phyloP scores from a whole-genome alignment of 345 rosid species.

The Dimocarpus longan region DNA sequence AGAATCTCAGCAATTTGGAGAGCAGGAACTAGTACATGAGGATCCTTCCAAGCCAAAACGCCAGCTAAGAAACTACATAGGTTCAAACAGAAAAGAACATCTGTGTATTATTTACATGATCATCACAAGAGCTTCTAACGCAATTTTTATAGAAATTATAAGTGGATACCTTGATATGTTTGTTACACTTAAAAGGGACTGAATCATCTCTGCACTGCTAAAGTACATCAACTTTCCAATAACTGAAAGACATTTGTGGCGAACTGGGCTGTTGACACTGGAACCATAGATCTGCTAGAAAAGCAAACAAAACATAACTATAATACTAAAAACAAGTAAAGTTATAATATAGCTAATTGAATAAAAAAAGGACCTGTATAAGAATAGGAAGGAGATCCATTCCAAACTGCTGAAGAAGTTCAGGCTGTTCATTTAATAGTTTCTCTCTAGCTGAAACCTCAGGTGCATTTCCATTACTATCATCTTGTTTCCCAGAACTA shows the following conservation, averaged over 20 bases:
- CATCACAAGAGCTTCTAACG: slow-evolving; percentile 2
- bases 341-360: neutral
- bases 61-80: slow-evolving; percentile 88
- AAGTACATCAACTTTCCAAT: slow-evolving; percentile 97
- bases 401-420: slow-evolving; percentile 92
- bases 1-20: slow-evolving; percentile 95
- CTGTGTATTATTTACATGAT: slow-evolving; percentile 10
- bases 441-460: slow-evolving; percentile 85
- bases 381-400: slow-evolving; percentile 96
- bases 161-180: slow-evolving; percentile 84
- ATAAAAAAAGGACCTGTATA: slow-evolving; percentile 65
- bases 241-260: slow-evolving; percentile 95
- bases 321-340: slow-evolving; percentile 13
- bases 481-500: slow-evolving; percentile 71
- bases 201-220: slow-evolving; percentile 89
- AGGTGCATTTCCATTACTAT: slow-evolving; percentile 45
- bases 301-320: slow-evolving; percentile 26
- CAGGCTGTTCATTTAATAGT: slow-evolving; percentile 85
- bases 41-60: slow-evolving; percentile 99
- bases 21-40: slow-evolving; percentile 94
- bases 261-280: slow-evolving; percentile 90
- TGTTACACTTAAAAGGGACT: slow-evolving; percentile 75
- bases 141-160: slow-evolving; percentile 4
- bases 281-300: slow-evolving; percentile 89
- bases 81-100: slow-evolving; percentile 21